Percentiles rank a stretch among this genome's conserved stretches.
phyloP scores from a whole-genome alignment of 805 yeast genomes.

The Candida multigemmis region DNA sequence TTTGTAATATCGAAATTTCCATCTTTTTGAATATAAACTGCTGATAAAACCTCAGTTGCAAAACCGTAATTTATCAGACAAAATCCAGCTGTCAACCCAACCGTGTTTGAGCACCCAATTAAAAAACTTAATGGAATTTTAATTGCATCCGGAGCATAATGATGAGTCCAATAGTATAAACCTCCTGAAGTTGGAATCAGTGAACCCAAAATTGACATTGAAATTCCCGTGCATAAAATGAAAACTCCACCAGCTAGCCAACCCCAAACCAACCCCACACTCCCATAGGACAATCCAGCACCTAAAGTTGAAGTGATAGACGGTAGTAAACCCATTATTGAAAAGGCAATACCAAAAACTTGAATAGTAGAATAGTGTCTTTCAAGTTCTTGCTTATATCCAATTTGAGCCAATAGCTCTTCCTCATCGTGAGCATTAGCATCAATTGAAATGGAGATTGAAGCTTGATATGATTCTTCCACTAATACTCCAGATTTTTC shows the following conservation, averaged over 20 bases:
- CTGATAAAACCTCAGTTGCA: conserved; percentile 46
- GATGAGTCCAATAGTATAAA: conserved; percentile 35
- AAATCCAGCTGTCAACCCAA: conserved; percentile 55
- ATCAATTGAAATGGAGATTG: no score
- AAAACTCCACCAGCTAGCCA: conserved; percentile 52
- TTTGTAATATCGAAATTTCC: conserved; percentile 46
- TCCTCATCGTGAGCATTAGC: conserved; percentile 6
- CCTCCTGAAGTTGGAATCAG: conserved; percentile 72
- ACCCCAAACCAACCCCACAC: conserved; percentile 60
- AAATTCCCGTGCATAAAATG: conserved; percentile 45
- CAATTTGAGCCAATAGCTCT: conserved; percentile 35
- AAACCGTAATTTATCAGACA: conserved; percentile 63
- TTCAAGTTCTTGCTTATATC: conserved; percentile 58
- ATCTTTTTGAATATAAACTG: conserved; percentile 43
- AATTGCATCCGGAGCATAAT: conserved; percentile 48
- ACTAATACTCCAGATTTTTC: no score
- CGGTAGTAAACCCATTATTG: conserved; percentile 61
- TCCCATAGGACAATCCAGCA: conserved; percentile 49
- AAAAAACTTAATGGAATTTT: conserved; percentile 46
- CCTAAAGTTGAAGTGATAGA: conserved; percentile 46
- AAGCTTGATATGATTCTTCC: no score
- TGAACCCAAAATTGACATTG: conserved; percentile 57
- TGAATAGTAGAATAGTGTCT: conserved; percentile 52
- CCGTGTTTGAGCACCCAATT: conserved; percentile 56
- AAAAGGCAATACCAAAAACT: conserved; percentile 61